Base-by-base conservation (phyloP, 108 stramenopile genomes). In the Discostella pseudostelligera region DNA sequence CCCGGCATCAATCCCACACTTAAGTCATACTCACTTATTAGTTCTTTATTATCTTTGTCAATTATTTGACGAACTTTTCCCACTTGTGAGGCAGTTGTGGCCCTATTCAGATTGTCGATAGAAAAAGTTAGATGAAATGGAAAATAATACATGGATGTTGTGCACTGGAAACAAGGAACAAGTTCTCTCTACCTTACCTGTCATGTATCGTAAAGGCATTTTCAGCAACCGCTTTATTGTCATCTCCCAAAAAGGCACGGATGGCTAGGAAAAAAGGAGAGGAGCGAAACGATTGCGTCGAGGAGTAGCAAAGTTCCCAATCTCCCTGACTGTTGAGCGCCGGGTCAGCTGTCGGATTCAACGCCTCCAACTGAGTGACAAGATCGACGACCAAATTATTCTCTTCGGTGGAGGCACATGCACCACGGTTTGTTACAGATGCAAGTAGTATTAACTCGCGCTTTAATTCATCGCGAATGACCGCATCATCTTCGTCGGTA, bases 261-360 rank as follows among this genome's bases (percentile, higher is more conserved):
- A 89, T 74, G 21, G 88, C 62, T 49, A 83, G 81, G 43, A 93
- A 93, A 72, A 93, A 93, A 2, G 91, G 88, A 70, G 83, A 84
- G 3, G 83, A 84, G 3, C 87, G 83, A 72, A 93, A 93, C 29
- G 87, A 79, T 69, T 93, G 91, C 2, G 91, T 93, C n/a, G 76
- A 83, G 39, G 80, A 76, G 50, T 84, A 76, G 36, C 82, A 81
- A 28, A 93, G 76, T 61, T 89, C 88, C 91, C 91, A 93, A 51
- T 89, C 91, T 16, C 91, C 91, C 56, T 83, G 56, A 44, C 87
- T 86, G 47, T 88, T 72, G 6, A 16, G 2, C 14, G 88, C 88
- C 14, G 91, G 88, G 45, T 89, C 72, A 5, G 72, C 72, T 0
- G 91, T 93, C 7, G 91, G 91, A 53, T 93, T 93, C 51, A 93